Conservation (phyloP, 73 alveolate species). For the Paramecium octaurelia region DNA sequence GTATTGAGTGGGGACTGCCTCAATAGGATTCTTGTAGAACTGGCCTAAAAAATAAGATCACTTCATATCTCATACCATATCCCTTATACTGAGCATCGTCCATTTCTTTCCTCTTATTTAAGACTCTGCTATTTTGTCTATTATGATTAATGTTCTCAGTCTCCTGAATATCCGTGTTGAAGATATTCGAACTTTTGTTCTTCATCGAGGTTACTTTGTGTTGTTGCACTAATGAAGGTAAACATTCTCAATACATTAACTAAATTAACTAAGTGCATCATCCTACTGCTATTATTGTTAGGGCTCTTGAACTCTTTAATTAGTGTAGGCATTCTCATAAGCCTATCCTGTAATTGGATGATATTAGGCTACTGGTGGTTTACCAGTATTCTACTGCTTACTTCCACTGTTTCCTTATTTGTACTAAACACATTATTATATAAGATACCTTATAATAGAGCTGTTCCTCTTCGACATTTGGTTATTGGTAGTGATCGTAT, state of each 20-base stretch:
- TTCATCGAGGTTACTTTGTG: background rate
- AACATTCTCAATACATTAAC: background rate
- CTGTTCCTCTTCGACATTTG: background rate
- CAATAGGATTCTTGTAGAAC: background rate
- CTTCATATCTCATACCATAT: background rate
- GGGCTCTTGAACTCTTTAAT: background rate
- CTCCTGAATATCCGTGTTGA: constrained; percentile 10
- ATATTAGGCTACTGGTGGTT: background rate
- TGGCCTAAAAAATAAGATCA: background rate
- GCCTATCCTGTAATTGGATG: constrained; percentile 17
- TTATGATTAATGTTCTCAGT: background rate
- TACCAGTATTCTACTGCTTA: background rate
- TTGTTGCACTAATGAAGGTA: background rate
- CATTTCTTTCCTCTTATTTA: background rate
- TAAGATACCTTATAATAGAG: background rate
- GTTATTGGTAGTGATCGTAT: background rate
- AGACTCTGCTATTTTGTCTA: background rate
- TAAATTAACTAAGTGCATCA: constrained; percentile 29
- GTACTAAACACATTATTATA: background rate
- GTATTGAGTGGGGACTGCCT: background rate
- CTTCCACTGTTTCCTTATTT: background rate
- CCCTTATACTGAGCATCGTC: constrained; percentile 30
- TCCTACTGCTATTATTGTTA: background rate
- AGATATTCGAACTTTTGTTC: background rate
- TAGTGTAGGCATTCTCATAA: background rate